These are phyloP conservation scores for Sesbania bispinosa DNA, from an alignment of 306 rosid species.

Conservation along the genomic window DNA sequence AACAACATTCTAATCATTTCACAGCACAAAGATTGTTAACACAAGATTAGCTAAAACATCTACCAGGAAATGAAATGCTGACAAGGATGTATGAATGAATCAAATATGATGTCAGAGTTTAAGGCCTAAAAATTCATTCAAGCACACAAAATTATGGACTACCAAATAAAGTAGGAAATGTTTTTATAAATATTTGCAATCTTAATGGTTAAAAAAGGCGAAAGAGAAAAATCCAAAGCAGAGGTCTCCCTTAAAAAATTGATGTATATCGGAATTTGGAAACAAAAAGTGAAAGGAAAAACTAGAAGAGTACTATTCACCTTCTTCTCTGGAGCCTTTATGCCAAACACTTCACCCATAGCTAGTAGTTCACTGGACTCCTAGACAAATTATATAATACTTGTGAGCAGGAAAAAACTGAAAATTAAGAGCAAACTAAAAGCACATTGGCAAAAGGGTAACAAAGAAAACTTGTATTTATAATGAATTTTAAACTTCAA, in stretches of 20 bases:
- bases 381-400: constrained; percentile 41
- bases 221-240: neutral
- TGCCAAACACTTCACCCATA: constrained; percentile 97
- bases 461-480: neutral
- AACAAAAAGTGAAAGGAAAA: constrained; percentile 13
- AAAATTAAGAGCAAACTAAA: constrained; percentile 19
- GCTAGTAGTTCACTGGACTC: constrained; percentile 87
- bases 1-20: neutral
- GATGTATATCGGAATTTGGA: neutral
- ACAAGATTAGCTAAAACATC: neutral
- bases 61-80: neutral
- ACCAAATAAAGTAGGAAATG: neutral
- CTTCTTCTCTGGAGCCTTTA: constrained; percentile 83
- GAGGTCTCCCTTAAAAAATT: neutral
- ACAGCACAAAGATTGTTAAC: neutral
- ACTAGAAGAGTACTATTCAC: constrained; percentile 40
- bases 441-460: neutral
- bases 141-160: neutral
- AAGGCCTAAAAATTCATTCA: neutral
- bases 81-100: neutral
- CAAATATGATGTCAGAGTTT: constrained; percentile 4
- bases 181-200: neutral
- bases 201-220: neutral
- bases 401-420: constrained; percentile 1
- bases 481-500: neutral